Evolutionary conservation across 2,329 filamentous ascomycete species (phyloP), one percentile per base, ranked within the genome.

Genomic region (Epichloe gansuensis): DNA sequence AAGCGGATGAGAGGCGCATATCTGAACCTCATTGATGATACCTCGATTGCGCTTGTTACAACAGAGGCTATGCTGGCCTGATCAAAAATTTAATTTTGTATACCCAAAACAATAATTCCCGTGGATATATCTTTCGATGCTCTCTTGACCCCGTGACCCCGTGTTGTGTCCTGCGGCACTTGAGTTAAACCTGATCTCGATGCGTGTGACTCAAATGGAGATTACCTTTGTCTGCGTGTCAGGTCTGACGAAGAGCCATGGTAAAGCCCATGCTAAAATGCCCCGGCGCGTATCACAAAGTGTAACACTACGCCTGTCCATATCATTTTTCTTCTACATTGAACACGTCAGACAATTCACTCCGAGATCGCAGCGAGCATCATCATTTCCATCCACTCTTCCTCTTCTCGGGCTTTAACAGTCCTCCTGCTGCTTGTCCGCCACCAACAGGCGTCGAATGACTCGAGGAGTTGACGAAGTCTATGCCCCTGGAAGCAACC

Each of bases 381-480:
- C 12, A 23, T 52, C 34, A 68, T 46, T 62, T 64, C 67, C 67
- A 67, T 15, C 63, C 63, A 34, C 67, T 57, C 55, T 68, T 67
- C 49, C 62, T 60, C 58, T 68, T 68, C 57, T 68, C 62, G 21
- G 59, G 61, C 34, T 58, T 62, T 43, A 54, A 58, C 39, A 65
- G 35, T 5, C 59, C 62, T 2, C 62, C 63, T 39, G 17, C 35
- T 48, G 35, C 46, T 12, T 55, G 44, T 11, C 55, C 51, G 1
- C 60, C 51, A 28, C 53, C 59, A n/a, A 56, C 57, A 4, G 54
- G 51, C 25, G 60, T 46, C 11, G 54, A 45, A 13, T 11, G 58
- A n/a, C 58, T 56, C 5, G 64, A 58, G 3, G 69, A 52, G 21
- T 44, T 45, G 17, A 80, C 76, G 65, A 82, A 82, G 15, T 78